Evolutionary conservation across 352 stramenopile species (phyloP), one percentile per base, ranked within the genome.

Genomic region (Phytophthora lateralis): DNA sequence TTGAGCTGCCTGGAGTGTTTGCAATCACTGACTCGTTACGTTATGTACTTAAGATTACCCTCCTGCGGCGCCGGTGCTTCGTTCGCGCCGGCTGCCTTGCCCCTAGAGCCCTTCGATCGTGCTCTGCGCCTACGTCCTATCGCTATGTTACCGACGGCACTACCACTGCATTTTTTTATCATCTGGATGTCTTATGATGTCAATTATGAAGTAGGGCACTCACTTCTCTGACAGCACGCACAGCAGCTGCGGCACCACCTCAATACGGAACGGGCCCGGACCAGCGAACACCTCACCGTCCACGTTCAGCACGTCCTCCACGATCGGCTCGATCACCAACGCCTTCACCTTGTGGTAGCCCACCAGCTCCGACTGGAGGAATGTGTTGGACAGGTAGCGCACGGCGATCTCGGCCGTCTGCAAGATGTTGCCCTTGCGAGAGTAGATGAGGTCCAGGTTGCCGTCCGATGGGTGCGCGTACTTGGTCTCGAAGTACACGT

Each of bases 401-500:
- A 82, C 43, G 8, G 43, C 69, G 14, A 93, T 71, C 43, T 89
- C 74, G 0, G 77, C 34, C n/a, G 68, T 78, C 66, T 88, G 61
- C 48, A 21, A 34, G 11, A 82, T 2, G 2, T 63, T 66, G n/a
- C 83, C 83, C 50, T 82, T 82, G 35, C 79, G 80, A 3, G 78
- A 81, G 42, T 88, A 85, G 65, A 92, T 88, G 21, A 93, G 18
- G 49, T 93, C 85, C 67, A 93, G 71, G 60, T 85, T 89, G n/a
- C 82, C 85, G 60, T 91, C 85, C 20, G 80, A 91, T 30, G 82
- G 82, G 57, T 93, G 85, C 26, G 80, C 78, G 45, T 86, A 93
- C 69, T 89, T 82, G 21, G 80, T 85, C 69, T 93, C 84, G 53
- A 90, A 90, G 69, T 90, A 90, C 45, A 91, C 80, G 52, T 93